A percentile compares a stretch with the other conserved stretches of the same genome.
phyloP scores from a whole-genome alignment of 495 filamentous ascomycete genomes.

The Cercophora newfieldiana region DNA sequence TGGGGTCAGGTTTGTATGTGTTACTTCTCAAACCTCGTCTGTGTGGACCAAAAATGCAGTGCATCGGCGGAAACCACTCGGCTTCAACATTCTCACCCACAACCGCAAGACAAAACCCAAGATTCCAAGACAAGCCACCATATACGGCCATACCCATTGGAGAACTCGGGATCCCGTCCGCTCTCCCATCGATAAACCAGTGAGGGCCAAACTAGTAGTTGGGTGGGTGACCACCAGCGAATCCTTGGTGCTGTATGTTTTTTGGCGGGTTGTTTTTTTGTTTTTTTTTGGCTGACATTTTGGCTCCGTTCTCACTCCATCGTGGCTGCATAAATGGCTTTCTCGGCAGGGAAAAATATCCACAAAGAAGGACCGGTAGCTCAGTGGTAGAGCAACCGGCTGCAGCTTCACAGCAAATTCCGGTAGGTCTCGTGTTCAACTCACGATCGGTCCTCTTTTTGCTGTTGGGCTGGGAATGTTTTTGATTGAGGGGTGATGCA shows the following conservation, averaged over 20 bases:
- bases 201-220: conserved; percentile 39
- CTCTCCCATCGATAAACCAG: conserved; percentile 47
- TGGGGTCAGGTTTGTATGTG: too few species aligned
- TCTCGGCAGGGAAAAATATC: not conserved
- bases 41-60: not conserved
- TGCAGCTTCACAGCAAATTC: not conserved
- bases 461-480: too few species aligned
- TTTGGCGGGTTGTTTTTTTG: not conserved
- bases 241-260: conserved; percentile 31
- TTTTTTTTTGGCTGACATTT: not conserved
- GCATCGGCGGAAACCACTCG: too few species aligned
- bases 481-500: too few species aligned
- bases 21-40: too few species aligned
- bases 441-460: not conserved
- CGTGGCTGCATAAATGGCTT: not conserved
- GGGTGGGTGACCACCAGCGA: conserved; percentile 37
- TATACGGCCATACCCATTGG: too few species aligned
- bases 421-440: not conserved
- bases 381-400: not conserved
- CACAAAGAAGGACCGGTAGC: not conserved
- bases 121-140: too few species aligned
- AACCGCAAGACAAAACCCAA: not conserved
- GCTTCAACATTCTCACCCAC: not conserved
- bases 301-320: not conserved
- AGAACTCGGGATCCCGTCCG: conserved; percentile 49